Evolutionary conservation across 202 grass and related monocot genomes (phyloP), one percentile per base, ranked within the genome.

Genomic region (Miscanthus sacchariflorus): DNA sequence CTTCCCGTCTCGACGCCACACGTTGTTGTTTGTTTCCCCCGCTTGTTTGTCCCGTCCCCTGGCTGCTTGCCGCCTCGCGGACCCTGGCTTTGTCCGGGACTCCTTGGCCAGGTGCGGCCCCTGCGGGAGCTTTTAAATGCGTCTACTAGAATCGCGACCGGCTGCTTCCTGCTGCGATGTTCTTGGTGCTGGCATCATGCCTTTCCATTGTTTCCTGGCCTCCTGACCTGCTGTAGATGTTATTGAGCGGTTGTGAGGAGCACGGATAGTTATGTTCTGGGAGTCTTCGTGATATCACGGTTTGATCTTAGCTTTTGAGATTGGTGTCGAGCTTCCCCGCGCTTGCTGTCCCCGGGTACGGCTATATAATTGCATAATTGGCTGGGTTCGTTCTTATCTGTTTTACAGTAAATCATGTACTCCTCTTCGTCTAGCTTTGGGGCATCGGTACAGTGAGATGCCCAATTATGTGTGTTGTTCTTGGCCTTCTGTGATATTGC

Each of bases 21-120:
- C 70, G 43, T 28, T 35, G 10, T 10, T 43, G 76, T 43, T 44
- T 87, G 0, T 42, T 40, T 74, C 28, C 18, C 18, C 46, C 80
- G 39, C 40, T 36, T 50, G 25, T 74, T 46, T 76, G 49, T 81
- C 23, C 38, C 23, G 49, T 75, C 59, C 59, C 11, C 70, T 87
- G 45, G 7, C 75, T 19, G 46, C 12, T 68, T 30, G 14, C 13
- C n/a, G 7, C 44, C 30, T 15, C 15, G 13, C 74, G 19, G 30
- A 9, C 0, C 68, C 68, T 63, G 21, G 54, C 68, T 30, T 48
- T 49, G 84, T 78, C 74, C 23, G 1, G 35, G n/a, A 27, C 84
- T 78, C 23, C 63, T 11, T 85, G 83, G 74, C 67, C 48, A 46
- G 19, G 74, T 39, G 72, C 42, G 58, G 25, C 56, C 48, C 11